These are phyloP conservation scores for Rhytidiadelphus loreus DNA, from an alignment of 225 moss, liverwort and hornwort genomes.

Conservation along the genomic window DNA sequence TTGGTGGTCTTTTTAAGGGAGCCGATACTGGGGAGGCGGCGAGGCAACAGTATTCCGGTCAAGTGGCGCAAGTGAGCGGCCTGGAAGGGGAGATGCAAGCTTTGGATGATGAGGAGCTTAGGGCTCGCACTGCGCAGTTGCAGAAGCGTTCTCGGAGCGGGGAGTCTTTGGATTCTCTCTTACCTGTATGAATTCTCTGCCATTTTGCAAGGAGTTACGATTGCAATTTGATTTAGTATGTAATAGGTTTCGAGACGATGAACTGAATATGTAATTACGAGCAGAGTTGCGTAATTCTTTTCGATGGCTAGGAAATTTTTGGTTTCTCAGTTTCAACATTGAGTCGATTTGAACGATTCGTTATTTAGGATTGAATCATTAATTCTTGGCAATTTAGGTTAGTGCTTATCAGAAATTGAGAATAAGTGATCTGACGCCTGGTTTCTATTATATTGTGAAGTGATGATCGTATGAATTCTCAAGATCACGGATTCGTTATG, in stretches of 20 bases:
- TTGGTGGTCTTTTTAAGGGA: conserved; percentile 81
- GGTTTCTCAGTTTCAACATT: neutral
- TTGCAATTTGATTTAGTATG: neutral
- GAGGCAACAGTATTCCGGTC: conserved; percentile 45
- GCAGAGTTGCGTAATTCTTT: neutral
- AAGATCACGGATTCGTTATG: neutral
- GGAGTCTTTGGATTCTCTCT: conserved; percentile 53
- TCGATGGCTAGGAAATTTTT: neutral
- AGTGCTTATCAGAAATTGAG: neutral
- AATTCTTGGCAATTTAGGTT: neutral
- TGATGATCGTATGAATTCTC: neutral
- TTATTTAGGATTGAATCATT: neutral
- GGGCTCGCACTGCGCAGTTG: conserved; percentile 32
- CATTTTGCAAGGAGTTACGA: neutral
- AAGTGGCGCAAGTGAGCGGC: conserved; percentile 51
- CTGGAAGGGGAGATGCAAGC: conserved; percentile 46
- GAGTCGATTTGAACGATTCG: neutral
- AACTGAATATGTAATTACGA: neutral
- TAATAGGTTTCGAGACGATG: neutral
- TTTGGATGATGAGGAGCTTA: conserved; percentile 61
- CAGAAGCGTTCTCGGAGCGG: conserved; percentile 49
- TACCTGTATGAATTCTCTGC: conserved; percentile 39
- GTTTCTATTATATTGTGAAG: neutral
- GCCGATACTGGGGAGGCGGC: conserved; percentile 75
- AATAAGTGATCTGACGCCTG: neutral